A percentile compares a stretch with the other conserved stretches of the same genome.
phyloP scores from a whole-genome alignment of 306 rosid genomes.

The Vigna reflexopilosa region DNA sequence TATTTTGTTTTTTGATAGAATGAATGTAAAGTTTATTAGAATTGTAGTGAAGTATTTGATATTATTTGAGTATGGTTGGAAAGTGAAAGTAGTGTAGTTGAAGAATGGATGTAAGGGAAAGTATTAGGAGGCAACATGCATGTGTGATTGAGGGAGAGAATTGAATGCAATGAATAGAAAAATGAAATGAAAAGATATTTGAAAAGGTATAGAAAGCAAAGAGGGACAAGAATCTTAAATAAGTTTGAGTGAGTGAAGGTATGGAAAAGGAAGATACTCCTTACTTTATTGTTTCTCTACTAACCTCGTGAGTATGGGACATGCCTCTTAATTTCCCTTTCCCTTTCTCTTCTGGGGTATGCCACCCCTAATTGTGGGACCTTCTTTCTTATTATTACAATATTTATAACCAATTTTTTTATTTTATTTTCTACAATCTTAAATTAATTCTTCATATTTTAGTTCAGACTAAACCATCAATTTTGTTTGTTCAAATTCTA shows the following conservation, averaged over 20 bases:
- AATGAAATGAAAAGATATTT: conserved; percentile 17
- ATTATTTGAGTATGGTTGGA: too few relatives aligned
- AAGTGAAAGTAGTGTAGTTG: too few relatives aligned
- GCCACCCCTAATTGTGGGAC: too few relatives aligned
- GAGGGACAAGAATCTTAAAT: conserved; percentile 40
- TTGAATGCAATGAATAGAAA: conserved; percentile 24
- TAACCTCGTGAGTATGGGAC: conserved; percentile 49
- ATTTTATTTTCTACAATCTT: too few relatives aligned
- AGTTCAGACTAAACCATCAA: too few relatives aligned
- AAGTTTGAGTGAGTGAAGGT: conserved; percentile 21
- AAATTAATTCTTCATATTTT: too few relatives aligned
- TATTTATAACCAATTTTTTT: not conserved
- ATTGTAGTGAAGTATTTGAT: too few relatives aligned
- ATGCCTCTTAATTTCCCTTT: conserved; percentile 32
- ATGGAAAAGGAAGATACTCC: conserved; percentile 20
- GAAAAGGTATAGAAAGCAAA: not conserved
- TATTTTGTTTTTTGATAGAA: too few relatives aligned
- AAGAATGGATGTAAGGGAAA: not conserved
- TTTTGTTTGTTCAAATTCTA: too few relatives aligned
- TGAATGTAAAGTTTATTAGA: too few relatives aligned
- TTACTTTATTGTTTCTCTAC: conserved; percentile 42
- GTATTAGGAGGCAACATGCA: conserved; percentile 12
- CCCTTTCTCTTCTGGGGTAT: conserved; percentile 37
- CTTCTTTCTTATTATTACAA: conserved; percentile 8
- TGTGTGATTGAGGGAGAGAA: conserved; percentile 22